phyloP scores from a whole-genome alignment of 1,139 yeast genomes.

The Hanseniaspora uvarum region DNA sequence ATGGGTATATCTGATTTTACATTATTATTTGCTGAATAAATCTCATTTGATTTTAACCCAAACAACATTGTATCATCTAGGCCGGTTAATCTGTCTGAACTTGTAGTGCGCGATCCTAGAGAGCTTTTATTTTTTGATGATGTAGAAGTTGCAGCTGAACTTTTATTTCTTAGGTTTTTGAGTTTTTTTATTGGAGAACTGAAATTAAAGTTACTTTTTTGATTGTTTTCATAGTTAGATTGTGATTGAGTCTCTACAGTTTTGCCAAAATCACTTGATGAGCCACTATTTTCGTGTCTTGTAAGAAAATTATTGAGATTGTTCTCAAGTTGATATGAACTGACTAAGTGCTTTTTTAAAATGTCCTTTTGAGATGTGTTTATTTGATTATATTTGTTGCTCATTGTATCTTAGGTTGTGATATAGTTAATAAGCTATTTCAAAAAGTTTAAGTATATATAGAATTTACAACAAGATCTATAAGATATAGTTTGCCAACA shows the following conservation, averaged over 20 bases:
- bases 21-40: background rate
- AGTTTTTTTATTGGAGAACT: slow-evolving; percentile 10
- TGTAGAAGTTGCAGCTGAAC: background rate
- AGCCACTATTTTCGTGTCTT: background rate
- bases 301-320: slow-evolving; percentile 1
- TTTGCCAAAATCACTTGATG: background rate
- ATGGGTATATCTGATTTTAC: background rate
- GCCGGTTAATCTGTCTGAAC: background rate
- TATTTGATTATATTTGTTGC: background rate
- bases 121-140: background rate
- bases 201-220: background rate
- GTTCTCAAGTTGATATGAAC: background rate
- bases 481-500: background rate
- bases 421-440: background rate
- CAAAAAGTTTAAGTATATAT: too few relatives aligned
- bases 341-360: background rate
- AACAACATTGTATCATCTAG: background rate
- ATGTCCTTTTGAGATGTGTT: background rate
- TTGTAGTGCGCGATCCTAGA: background rate
- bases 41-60: background rate
- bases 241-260: background rate
- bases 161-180: background rate
- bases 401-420: background rate
- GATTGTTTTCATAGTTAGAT: background rate
- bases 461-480: too few relatives aligned